Conservation (phyloP, 495 filamentous ascomycete genomes). For the Chlorociboria aeruginascens region DNA sequence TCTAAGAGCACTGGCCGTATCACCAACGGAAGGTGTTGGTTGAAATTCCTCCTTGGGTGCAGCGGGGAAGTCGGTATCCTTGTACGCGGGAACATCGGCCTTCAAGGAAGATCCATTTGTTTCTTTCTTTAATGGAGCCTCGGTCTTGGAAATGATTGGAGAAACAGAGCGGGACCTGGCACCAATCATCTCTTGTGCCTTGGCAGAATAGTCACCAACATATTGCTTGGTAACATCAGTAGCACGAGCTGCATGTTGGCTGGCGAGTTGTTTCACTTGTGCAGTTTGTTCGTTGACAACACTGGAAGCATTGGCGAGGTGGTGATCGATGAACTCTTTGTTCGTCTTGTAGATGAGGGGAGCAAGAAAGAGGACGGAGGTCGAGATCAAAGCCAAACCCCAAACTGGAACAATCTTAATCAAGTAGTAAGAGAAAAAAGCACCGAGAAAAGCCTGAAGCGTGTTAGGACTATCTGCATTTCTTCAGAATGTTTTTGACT, state of each 20-base stretch:
- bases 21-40: constrained; percentile 5
- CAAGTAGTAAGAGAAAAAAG: constrained; percentile 84
- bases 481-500: constrained; percentile 24
- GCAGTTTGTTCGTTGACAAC: constrained; percentile 68
- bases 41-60: constrained; percentile 37
- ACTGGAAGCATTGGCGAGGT: constrained; percentile 59
- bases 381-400: constrained; percentile 72
- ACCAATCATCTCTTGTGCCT: constrained; percentile 66
- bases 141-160: constrained; percentile 10
- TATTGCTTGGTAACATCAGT: constrained; percentile 69
- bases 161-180: constrained; percentile 38
- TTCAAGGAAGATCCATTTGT: constrained; percentile 1
- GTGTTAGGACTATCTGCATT: constrained; percentile 7
- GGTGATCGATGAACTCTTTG: constrained; percentile 82
- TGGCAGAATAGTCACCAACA: constrained; percentile 70
- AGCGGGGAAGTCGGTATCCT: constrained; percentile 44
- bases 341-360: constrained; percentile 88
- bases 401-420: constrained; percentile 91
- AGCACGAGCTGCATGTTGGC: constrained; percentile 67
- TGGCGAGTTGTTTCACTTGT: constrained; percentile 68
- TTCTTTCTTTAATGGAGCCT: constrained; percentile 20
- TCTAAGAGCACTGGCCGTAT: neutral
- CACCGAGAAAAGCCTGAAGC: constrained; percentile 57
- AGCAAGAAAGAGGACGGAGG: constrained; percentile 67
- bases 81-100: constrained; percentile 23